Evolutionary conservation across 257 asterid species (phyloP).

Genomic region (Jacaranda mimosifolia): DNA sequence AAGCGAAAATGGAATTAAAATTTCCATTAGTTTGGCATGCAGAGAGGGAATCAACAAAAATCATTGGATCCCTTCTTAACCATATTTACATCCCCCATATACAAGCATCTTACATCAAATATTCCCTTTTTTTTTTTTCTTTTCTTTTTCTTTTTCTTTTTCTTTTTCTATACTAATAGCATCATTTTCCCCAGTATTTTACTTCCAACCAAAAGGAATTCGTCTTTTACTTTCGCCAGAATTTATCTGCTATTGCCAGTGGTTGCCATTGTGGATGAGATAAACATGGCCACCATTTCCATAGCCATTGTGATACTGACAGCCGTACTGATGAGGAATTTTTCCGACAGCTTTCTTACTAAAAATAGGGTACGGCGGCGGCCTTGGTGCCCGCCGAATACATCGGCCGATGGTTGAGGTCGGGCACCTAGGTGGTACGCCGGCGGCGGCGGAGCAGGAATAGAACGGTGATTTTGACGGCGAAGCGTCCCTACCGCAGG

Average conservation of each 20-base stretch:
- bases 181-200: neutral
- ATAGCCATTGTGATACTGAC: slow-evolving; percentile 39
- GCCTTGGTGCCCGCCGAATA: slow-evolving; percentile 46
- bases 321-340: slow-evolving; percentile 46
- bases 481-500: slow-evolving; percentile 40
- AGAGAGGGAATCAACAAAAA: slow-evolving; percentile 44
- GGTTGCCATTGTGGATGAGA: slow-evolving; percentile 58
- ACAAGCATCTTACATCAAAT: slow-evolving; percentile 41
- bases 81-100: slow-evolving; percentile 13
- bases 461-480: slow-evolving; percentile 50
- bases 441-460: slow-evolving; percentile 24
- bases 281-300: slow-evolving; percentile 55
- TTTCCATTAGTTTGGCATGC: slow-evolving; percentile 26
- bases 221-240: slow-evolving; percentile 25
- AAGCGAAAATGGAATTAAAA: slow-evolving; percentile 32
- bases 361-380: slow-evolving; percentile 48
- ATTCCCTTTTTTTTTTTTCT: slow-evolving; percentile 2
- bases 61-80: slow-evolving; percentile 34
- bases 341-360: slow-evolving; percentile 47
- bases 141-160: neutral
- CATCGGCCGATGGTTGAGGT: slow-evolving; percentile 28
- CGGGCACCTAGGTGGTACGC: slow-evolving; percentile 37
- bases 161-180: neutral
- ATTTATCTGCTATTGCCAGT: slow-evolving; percentile 55
- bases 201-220: neutral